Evolutionary conservation across 139 green algal genomes (phyloP).

Genomic region (Auxenochlorella protothecoides): DNA sequence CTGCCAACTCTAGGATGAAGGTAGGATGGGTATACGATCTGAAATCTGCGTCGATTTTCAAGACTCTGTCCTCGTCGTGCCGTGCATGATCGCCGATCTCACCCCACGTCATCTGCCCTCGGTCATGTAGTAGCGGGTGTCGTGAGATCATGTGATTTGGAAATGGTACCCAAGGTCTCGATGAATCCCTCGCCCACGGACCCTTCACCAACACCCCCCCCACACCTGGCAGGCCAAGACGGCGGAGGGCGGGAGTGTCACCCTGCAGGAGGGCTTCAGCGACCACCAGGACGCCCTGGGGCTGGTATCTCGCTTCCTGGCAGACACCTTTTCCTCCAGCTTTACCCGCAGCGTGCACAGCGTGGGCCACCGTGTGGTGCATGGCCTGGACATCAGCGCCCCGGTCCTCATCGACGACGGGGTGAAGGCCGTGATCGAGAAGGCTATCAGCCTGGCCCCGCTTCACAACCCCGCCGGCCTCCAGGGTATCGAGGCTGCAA

Average conservation of each 20-base stretch:
- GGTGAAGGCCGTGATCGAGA: constrained; percentile 42
- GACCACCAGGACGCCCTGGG: constrained; percentile 48
- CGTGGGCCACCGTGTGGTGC: constrained; percentile 68
- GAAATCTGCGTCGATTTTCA: too few relatives aligned
- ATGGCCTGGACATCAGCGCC: constrained; percentile 57
- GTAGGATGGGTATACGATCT: neutral
- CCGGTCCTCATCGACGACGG: constrained; percentile 43
- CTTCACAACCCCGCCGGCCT: constrained; percentile 80
- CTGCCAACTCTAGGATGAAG: constrained; percentile 24
- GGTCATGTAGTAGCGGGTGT: too few relatives aligned
- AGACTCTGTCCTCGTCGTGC: too few relatives aligned
- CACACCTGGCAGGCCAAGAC: constrained; percentile 13
- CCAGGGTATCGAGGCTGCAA: constrained; percentile 51
- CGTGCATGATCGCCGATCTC: too few relatives aligned
- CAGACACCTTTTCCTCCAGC: constrained; percentile 16
- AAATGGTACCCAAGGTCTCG: too few relatives aligned
- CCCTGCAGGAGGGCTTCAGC: constrained; percentile 5
- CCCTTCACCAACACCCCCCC: too few relatives aligned
- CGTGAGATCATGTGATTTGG: too few relatives aligned
- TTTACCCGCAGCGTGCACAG: constrained; percentile 17
- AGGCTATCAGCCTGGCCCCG: constrained; percentile 58
- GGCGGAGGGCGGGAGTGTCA: neutral
- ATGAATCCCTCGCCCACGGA: too few relatives aligned
- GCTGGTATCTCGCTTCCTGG: constrained; percentile 38
- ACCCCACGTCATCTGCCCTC: too few relatives aligned